These are phyloP conservation scores for Phyllosticta citribraziliensis DNA, from an alignment of 2,329 filamentous ascomycete genomes.

Conservation along the genomic window DNA sequence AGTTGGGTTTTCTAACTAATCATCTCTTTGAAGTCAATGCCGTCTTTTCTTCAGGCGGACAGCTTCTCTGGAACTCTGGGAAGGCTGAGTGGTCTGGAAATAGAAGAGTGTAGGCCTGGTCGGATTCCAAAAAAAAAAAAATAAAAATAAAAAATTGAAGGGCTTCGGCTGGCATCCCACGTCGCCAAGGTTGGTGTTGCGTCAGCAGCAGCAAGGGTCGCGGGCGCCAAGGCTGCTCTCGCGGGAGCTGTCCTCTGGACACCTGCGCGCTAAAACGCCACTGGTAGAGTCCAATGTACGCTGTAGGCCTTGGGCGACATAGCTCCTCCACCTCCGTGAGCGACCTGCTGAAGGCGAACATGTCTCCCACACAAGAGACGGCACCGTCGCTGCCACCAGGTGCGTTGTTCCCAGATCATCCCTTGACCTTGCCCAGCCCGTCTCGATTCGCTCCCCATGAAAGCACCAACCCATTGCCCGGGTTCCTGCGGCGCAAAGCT, in stretches of 20 bases:
- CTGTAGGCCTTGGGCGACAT: constrained; percentile 7
- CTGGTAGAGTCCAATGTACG: constrained; percentile 4
- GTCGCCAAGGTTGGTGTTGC: neutral
- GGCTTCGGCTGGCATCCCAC: neutral
- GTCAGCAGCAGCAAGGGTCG: neutral
- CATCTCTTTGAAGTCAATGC: too few species aligned
- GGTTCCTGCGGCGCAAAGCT: neutral
- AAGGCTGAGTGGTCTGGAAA: too few species aligned
- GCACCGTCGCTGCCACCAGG: constrained; percentile 6
- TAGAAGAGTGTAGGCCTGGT: neutral
- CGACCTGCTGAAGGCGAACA: constrained; percentile 9
- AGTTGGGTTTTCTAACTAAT: too few species aligned
- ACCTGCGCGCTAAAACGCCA: neutral
- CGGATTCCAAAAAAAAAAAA: neutral
- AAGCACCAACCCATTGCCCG: neutral
- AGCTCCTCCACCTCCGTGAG: constrained; percentile 7
- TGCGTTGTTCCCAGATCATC: neutral
- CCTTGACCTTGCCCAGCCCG: neutral
- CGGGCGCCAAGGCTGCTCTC: neutral
- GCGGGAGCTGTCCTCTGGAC: neutral
- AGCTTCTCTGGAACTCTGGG: too few species aligned
- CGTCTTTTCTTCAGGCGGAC: too few species aligned
- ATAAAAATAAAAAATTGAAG: too few species aligned
- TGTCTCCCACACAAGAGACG: constrained; percentile 8
- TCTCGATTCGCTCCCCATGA: neutral